Evolutionary conservation across 2,329 filamentous ascomycete genomes (phyloP), one percentile per base, ranked within the genome.

Genomic region (Dothideomycetes sp.): DNA sequence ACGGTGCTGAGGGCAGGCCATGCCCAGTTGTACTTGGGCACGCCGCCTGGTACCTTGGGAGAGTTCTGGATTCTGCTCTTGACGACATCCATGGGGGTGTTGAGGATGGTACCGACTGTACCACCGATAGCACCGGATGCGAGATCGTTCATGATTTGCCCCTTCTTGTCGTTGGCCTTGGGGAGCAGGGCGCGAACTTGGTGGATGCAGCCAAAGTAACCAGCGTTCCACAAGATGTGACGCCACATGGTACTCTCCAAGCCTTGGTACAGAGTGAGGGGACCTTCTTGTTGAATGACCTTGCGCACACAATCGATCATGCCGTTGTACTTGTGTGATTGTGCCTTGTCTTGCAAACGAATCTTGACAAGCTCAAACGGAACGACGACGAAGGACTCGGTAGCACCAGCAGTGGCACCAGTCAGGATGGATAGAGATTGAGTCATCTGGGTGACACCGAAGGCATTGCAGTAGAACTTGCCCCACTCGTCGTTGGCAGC

Each of bases 291-390:
- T 60, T 77, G 77, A 53, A 95, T 71, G 28, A 86, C 94, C 77
- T 91, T 88, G 53, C 69, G 63, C 19, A 91, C 76, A 47, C 81
- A 82, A 64, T 93, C 85, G 24, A 88, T 53, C 73, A 85, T 82
- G 63, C 85, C 84, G 49, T 69, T 82, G 70, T 91, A 91, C 64
- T 84, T 94, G 60, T 83, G 78, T 29, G 89, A 86, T 36, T 87
- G 91, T 12, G 89, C 86, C 67, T 84, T 87, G 70, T 98, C 91
- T 64, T 98, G 91, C 33, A 98, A 75, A 51, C 91, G 82, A 60
- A 98, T 98, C 77, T 98, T 98, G 73, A 98, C 82, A 45, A 95
- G 78, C 71, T 95, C 91, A 63, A 98, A 98, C 36, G 91, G 91
- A 22, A 98, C 91, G 46, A 98, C 91, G 51, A 96, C 88, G 61